A percentile compares a stretch with the other conserved stretches of the same genome.
These are phyloP conservation scores for Agapanthus africanus DNA, from an alignment of 106 monocot genomes.

Conservation along the genomic window DNA sequence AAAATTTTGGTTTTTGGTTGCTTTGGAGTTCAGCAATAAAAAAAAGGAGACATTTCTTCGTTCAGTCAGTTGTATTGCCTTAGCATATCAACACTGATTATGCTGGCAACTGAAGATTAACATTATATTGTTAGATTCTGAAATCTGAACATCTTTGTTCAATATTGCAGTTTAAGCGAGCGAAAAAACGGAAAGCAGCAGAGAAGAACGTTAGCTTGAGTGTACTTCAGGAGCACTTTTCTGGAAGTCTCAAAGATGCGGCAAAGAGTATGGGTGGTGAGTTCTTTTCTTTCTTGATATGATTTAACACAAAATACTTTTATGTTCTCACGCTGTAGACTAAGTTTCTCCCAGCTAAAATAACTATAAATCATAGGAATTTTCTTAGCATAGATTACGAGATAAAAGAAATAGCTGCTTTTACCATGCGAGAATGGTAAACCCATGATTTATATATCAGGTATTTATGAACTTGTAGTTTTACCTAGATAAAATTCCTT, in stretches of 20 bases:
- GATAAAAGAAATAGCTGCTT: not conserved
- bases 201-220: constrained; percentile 87
- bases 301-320: not conserved
- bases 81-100: not conserved
- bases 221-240: constrained; percentile 83
- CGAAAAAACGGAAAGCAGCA: constrained; percentile 53
- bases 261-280: constrained; percentile 86
- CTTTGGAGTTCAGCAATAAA: not conserved
- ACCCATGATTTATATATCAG: not conserved
- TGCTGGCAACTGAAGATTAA: not conserved
- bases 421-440: not conserved
- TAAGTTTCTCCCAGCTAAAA: not conserved
- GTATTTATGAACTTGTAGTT: no score
- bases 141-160: not conserved
- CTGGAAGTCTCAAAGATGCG: constrained; percentile 94
- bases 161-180: constrained; percentile 26
- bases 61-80: not conserved
- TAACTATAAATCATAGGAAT: not conserved
- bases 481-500: no score
- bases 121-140: not conserved
- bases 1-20: not conserved
- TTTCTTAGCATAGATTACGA: not conserved
- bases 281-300: no score
- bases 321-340: not conserved
- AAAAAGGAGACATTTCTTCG: not conserved